Evolutionary conservation across 1,284 basidiomycete species (phyloP), one percentile per base, ranked within the genome.

Genomic region (Ceratobasidium sp.): DNA sequence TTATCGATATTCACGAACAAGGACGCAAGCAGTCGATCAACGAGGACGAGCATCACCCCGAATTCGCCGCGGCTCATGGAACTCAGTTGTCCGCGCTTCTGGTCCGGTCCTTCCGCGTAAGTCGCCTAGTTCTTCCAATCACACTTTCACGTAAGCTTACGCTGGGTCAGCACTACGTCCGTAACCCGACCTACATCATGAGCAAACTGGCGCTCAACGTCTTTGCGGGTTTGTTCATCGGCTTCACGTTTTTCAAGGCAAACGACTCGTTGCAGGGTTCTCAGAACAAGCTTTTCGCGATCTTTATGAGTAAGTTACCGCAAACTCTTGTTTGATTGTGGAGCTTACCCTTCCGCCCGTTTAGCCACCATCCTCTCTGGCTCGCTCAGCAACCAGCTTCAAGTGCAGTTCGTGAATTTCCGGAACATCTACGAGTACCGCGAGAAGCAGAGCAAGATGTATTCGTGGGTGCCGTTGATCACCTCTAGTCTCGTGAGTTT

Each of bases 231-330:
- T 82, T 93, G 0, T 87, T 93, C 76, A 88, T 90, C 67, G 89
- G 88, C 5, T 88, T 89, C 76, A 87, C 87, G 0, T 89, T 95
- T 84, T 95, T 85, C 85, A 84, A 89, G 73, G 82, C 91, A 1
- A 87, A 88, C 72, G 83, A 88, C 67, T 85, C 86, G 2, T 85
- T 90, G 62, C 88, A 89, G 75, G 93, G 92, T 55, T 88, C 90
- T 0, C 93, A 95, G 80, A 92, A 93, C 81, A 92, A 94, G 80
- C 86, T 95, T 52, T 95, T 95, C 79, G 79, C 80, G 23, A 79
- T 80, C 58, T 83, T 84, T 76, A 83, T 82, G 81, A 79, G 86
- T 83, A 67, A 67, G 81, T 8, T n/a, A n/a, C n/a, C n/a, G 1
- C 62, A 85, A 82, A 79, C 83, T 8, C n/a, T n/a, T n/a, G n/a